Evolutionary conservation across 352 stramenopile genomes (phyloP), one percentile per base, ranked within the genome.

Genomic region (Aphanomyces cochlioides): DNA sequence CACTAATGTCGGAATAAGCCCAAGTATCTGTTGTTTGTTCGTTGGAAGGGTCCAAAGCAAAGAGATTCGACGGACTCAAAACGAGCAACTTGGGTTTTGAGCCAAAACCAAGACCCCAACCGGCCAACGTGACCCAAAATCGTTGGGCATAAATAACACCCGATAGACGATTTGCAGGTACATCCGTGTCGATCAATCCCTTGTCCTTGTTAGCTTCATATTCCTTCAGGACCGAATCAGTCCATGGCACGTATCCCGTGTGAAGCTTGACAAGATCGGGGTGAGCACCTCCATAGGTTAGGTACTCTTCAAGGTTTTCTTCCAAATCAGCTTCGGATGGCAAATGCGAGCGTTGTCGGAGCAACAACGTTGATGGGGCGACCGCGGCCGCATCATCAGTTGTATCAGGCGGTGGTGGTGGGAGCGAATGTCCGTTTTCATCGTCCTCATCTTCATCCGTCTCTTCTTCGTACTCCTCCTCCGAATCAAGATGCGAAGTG

Each of bases 21-120:
- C 92, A 93, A 38, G 85, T 85, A 72, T 95, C 88, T 57, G 92
- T 93, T 36, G 93, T 85, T 69, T 93, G 84, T 37, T 94, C 88
- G 4, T 83, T 89, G 72, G 92, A 91, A 47, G 88, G 88, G 57
- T 95, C 88, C 41, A 93, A 78, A 45, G 93, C 87, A 7, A 84
- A 93, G 71, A 95, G 67, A 69, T 95, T 85, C 59, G 81, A 82
- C 57, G 78, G 89, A 47, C 84, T 93, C 45, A 95, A 73, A 57
- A 94, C 84, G 80, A 95, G 84, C 37, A 95, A 81, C 3, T 78
- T 85, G 15, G 47, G 28, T 38, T 61, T 60, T 4, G 63, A 69
- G 28, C 28, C 38, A 61, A 61, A 61, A 6, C 54, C 54, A 10
- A 69, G 48, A 8, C 61, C 69, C 39, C 39, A 54, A 12, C 38